Evolutionary conservation across 2,329 filamentous ascomycete species (phyloP).

Genomic region (Colletotrichum endophyticum): DNA sequence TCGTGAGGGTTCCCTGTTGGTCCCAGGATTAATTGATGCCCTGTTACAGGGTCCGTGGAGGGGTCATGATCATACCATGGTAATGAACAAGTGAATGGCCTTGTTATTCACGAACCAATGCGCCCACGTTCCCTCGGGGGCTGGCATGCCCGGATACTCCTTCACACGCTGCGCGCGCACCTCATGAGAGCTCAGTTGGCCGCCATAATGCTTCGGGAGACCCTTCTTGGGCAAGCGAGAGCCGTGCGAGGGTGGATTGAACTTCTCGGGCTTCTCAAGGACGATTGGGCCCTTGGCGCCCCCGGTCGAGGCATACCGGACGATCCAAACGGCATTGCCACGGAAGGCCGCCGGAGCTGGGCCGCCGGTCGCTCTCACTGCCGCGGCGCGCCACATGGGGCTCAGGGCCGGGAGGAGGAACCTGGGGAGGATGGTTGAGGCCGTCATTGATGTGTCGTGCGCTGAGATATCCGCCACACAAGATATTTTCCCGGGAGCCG

Average conservation of each 20-base stretch:
- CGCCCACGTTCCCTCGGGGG: constrained; percentile 80
- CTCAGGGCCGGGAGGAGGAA: constrained; percentile 71
- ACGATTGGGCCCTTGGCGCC: constrained; percentile 64
- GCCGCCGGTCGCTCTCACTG: constrained; percentile 30
- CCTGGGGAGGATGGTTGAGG: constrained; percentile 62
- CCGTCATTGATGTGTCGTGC: constrained; percentile 39
- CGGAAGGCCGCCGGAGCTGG: constrained; percentile 13
- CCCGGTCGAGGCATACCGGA: constrained; percentile 34
- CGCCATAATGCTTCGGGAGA: constrained; percentile 75
- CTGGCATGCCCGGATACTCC: constrained; percentile 89
- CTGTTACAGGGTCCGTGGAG: background rate
- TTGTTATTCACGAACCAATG: constrained; percentile 84
- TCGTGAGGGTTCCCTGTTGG: constrained; percentile 66
- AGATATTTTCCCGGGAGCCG: background rate
- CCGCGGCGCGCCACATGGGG: constrained; percentile 54
- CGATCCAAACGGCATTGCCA: constrained; percentile 20
- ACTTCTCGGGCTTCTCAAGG: constrained; percentile 86
- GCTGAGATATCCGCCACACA: background rate
- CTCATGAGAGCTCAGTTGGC: constrained; percentile 70
- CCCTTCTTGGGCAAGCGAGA: constrained; percentile 65
- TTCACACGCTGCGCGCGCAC: constrained; percentile 67
- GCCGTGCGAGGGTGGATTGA: constrained; percentile 91
- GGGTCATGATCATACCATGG: constrained; percentile 65
- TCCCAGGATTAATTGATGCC: background rate
- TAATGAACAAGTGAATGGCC: constrained; percentile 80